Evolutionary conservation across 345 rosid species (phyloP).

Genomic region (Salix suchowensis): DNA sequence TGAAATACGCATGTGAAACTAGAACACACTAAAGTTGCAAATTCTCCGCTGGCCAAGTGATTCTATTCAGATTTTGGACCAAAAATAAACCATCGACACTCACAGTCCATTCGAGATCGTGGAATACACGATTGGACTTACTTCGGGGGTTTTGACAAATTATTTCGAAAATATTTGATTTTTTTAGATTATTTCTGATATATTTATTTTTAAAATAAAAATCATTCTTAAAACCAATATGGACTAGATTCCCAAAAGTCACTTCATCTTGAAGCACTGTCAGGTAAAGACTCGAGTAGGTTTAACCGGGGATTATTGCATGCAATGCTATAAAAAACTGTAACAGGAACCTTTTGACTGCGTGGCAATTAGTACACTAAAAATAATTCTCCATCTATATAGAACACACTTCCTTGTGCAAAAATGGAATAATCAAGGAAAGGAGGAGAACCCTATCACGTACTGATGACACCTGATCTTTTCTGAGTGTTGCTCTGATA

Average conservation of each 20-base stretch:
- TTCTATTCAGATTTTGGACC: not conserved
- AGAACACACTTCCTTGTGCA: not conserved
- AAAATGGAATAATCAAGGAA: not conserved
- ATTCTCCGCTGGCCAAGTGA: not conserved
- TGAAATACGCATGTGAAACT: not conserved
- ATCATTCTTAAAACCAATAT: no score
- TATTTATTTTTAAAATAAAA: no score
- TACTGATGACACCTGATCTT: not conserved
- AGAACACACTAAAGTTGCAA: no score
- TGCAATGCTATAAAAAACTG: constrained; percentile 17
- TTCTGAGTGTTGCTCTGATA: not conserved
- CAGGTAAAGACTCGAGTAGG: no score
- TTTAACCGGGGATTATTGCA: not conserved
- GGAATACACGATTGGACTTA: not conserved
- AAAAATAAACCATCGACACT: not conserved
- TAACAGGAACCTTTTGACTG: constrained; percentile 12
- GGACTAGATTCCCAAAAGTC: no score
- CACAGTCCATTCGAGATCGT: not conserved
- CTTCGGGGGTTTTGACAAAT: no score
- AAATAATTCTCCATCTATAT: not conserved
- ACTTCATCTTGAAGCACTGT: no score
- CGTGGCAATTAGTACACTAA: not conserved
- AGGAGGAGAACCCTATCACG: not conserved
- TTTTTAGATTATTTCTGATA: no score
- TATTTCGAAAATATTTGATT: no score